Evolutionary conservation across 352 stramenopile genomes (phyloP), one percentile per base, ranked within the genome.

Genomic region (Globisporangium splendens): DNA sequence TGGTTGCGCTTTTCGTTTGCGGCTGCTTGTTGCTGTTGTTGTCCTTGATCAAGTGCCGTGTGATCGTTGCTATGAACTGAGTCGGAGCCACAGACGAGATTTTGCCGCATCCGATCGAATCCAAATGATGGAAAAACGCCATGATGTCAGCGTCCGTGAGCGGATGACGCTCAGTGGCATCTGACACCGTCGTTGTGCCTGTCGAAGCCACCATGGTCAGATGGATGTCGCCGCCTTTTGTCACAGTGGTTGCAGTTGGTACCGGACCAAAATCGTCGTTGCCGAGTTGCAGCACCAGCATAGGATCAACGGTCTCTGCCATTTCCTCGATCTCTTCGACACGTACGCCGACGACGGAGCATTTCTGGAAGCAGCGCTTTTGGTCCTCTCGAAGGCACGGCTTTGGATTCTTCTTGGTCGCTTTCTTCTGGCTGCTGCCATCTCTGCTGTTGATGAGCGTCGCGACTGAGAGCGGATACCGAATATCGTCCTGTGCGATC

Each of bases 81-180:
- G 61, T 22, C 38, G 86, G 56, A 0, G 68, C 61, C 17, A 65
- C 31, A 11, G 67, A 71, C n/a, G 68, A 75, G 20, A 90, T 65
- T 63, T 81, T 83, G 20, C 76, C 77, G 5, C 73, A 86, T 0
- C 68, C 69, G 24, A 79, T 67, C 14, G 51, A 58, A 53, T 88
- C 78, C 43, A 88, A 62, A 17, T 75, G 64, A 43, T 80, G 73
- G 52, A 88, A 88, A 41, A 88, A 73, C 10, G 59, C 50, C 3
- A 46, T 55, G 20, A 35, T 52, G 56, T 64, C 60, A 1, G 60
- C 41, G 8, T 66, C 52, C 8, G 52, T 47, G 7, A 66, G 52
- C 46, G 51, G 48, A 8, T 38, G 46, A 5, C 24, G 24, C 24
- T 31, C 24, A 31, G 24, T 31, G 24, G 24, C 24, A 5, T 31